phyloP scores from a whole-genome alignment of 106 monocot genomes.

The Apostasia ramifera region DNA sequence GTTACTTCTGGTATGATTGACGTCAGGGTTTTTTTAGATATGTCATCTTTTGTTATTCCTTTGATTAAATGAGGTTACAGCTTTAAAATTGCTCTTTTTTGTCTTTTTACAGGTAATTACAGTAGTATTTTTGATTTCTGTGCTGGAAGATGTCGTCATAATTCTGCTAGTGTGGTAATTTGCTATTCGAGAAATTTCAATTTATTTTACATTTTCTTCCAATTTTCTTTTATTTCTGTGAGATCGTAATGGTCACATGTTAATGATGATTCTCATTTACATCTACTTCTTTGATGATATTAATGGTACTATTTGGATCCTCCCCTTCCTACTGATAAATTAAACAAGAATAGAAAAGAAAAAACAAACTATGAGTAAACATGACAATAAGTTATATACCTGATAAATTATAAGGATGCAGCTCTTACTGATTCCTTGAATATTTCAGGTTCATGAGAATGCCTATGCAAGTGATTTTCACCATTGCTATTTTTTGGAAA shows the following conservation, averaged over 20 bases:
- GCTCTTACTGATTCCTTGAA: neutral
- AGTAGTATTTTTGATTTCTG: constrained; percentile 82
- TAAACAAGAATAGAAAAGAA: too few relatives aligned
- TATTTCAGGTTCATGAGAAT: constrained; percentile 90
- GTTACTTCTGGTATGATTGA: constrained; percentile 65
- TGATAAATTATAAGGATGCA: neutral
- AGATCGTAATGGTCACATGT: neutral
- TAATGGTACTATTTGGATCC: too few relatives aligned
- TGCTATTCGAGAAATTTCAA: constrained; percentile 1
- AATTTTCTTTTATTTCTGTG: neutral
- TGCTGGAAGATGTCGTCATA: constrained; percentile 93
- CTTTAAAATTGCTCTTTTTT: constrained; percentile 2
- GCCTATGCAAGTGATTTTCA: constrained; percentile 93
- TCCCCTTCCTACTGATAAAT: too few relatives aligned
- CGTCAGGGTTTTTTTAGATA: too few relatives aligned
- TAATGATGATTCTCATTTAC: neutral
- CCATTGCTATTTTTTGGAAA: constrained; percentile 66
- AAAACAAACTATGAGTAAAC: too few relatives aligned
- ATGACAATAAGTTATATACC: too few relatives aligned
- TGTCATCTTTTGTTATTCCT: neutral
- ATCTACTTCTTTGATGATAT: too few relatives aligned
- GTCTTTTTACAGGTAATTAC: constrained; percentile 61
- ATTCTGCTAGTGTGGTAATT: constrained; percentile 91
- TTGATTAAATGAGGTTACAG: neutral
- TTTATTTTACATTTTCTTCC: neutral